A percentile compares a stretch with the other conserved stretches of the same genome.
phyloP scores from a whole-genome alignment of 139 green algal species.

The Chlamydomonas asymmetrica region DNA sequence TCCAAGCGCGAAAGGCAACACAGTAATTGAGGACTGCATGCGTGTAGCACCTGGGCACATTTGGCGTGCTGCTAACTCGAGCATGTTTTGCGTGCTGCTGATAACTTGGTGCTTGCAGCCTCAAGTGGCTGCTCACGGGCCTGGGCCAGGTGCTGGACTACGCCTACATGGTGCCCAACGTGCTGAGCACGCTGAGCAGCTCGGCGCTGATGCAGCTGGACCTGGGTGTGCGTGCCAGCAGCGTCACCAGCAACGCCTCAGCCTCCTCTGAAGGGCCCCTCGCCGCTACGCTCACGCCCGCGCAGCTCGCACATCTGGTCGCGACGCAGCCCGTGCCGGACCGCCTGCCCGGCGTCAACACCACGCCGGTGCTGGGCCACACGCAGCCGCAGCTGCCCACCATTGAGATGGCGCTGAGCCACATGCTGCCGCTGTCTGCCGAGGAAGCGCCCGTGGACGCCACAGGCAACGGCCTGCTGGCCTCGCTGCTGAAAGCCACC shows the following conservation, averaged over 20 bases:
- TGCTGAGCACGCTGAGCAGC: neutral
- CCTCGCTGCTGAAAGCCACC: too few relatives aligned
- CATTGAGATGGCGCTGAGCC: too few relatives aligned
- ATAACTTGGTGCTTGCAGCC: neutral
- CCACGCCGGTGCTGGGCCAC: neutral
- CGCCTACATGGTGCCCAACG: neutral
- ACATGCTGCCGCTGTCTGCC: too few relatives aligned
- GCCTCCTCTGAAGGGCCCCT: neutral
- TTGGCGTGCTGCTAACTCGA: neutral
- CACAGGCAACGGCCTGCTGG: too few relatives aligned
- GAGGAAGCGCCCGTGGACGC: too few relatives aligned
- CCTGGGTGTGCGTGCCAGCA: neutral
- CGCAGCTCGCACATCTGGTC: too few relatives aligned
- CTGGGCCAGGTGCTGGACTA: slow-evolving; percentile 26
- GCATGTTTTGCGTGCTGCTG: neutral
- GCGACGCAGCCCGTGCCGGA: neutral
- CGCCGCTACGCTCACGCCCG: too few relatives aligned
- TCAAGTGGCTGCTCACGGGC: slow-evolving; percentile 12
- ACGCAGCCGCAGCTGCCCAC: too few relatives aligned
- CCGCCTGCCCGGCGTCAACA: neutral
- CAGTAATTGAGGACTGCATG: neutral
- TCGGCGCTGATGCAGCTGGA: neutral
- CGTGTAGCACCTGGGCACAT: neutral
- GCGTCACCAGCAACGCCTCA: neutral
- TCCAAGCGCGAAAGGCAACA: neutral